Evolutionary conservation across 2,329 filamentous ascomycete genomes (phyloP), one percentile per base, ranked within the genome.

Genomic region (Alternaria triticina): DNA sequence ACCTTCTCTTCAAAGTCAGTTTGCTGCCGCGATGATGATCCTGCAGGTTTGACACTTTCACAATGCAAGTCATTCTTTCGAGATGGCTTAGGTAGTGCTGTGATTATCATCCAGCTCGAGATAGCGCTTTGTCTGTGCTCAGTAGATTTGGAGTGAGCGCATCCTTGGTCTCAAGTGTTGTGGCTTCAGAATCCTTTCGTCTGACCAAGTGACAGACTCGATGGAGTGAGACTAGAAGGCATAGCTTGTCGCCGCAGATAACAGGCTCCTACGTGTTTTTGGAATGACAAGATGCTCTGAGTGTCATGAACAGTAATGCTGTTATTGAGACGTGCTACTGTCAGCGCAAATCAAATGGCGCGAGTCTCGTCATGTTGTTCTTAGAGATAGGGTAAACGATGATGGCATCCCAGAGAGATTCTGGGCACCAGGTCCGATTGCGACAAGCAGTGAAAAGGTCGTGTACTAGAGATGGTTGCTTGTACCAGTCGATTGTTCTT

Each of bases 381-480:
- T 40, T 9, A 15, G 0, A 40, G 36, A 40, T 17, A 17, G 36
- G 2, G n/a, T 17, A 17, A 17, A 1, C 3, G 15, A 40, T 15
- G 5, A 3, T 17, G 3, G 3, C 2, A 17, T 17, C 4, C 3
- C 2, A 3, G 5, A 1, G n/a, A 40, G 0, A 40, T 6, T 6
- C 36, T 40, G 36, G 5, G n/a, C n/a, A 2, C 36, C 36, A 17
- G 36, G 0, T 17, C 0, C 36, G 4, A 40, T 6, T 0, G n/a
- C 3, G n/a, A 2, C 36, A 10, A 17, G 36, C 9, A 40, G 36
- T 40, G n/a, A 51, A 51, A 23, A n/a, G 20, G 5, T 27, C 8
- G 9, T 33, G 49, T 12, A 28, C n/a, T 5, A 46, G 10, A 17
- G 23, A 7, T 7, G 12, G 36, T 5, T 11, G 12, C 28, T 51